phyloP scores from a whole-genome alignment of 2,329 filamentous ascomycete genomes.

The Teratosphaeria pseudoeucalypti region DNA sequence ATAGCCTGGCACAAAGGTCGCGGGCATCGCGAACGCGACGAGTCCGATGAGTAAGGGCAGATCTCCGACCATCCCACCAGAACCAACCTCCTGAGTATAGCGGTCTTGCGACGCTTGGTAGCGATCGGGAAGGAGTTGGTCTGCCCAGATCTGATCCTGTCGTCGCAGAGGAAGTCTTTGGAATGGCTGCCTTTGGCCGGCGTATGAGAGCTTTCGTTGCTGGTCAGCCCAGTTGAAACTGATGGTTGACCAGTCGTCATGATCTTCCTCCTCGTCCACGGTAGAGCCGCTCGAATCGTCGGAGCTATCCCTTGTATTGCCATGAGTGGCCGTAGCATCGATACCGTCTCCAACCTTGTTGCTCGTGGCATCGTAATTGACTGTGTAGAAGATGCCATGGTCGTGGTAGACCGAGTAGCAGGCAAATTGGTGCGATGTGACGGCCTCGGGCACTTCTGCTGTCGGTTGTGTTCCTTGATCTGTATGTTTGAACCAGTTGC shows the following conservation, averaged over 20 bases:
- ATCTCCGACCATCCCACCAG: slow-evolving; percentile 6
- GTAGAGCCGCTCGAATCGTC: background rate
- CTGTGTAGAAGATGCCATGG: slow-evolving; percentile 5
- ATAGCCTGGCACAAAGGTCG: background rate
- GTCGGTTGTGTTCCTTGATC: background rate
- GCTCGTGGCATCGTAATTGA: slow-evolving; percentile 6
- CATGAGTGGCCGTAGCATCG: background rate
- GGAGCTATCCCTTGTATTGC: background rate
- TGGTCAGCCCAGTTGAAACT: background rate
- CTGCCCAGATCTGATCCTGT: slow-evolving; percentile 1
- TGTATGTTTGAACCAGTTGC: background rate
- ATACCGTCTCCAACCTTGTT: slow-evolving; percentile 8
- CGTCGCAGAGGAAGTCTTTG: background rate
- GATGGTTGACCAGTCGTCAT: slow-evolving; percentile 4
- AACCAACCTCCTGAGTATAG: background rate
- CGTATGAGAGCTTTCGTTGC: background rate
- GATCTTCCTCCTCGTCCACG: background rate
- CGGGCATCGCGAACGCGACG: slow-evolving; percentile 3
- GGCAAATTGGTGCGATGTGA: background rate
- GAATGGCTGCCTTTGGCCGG: background rate
- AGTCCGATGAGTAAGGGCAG: slow-evolving; percentile 8
- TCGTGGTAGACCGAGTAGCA: slow-evolving; percentile 9
- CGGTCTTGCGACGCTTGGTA: slow-evolving; percentile 1
- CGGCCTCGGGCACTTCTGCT: background rate
- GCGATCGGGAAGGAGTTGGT: slow-evolving; percentile 5